Base-by-base conservation (phyloP, 2,329 filamentous ascomycete genomes). In the Amylocarpus encephaloides region DNA sequence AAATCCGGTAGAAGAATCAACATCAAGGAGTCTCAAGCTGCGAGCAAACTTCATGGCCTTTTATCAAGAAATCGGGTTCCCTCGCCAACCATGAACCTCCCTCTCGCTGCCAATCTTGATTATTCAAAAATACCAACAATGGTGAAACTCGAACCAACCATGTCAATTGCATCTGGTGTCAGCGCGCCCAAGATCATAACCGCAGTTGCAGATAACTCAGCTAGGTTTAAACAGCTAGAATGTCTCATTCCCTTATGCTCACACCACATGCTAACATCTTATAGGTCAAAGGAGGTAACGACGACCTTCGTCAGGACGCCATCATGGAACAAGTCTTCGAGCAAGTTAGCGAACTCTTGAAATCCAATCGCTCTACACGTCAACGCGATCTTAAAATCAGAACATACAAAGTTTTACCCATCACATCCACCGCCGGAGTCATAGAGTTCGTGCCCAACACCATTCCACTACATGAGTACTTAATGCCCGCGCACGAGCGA, bases 271-370 rank as follows among this genome's bases (percentile, higher is more conserved):
- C 61, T 64, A 49, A 66, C 36, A 43, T 44, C 51, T 13, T 19
- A 9, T 56, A 82, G 75, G 83, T 95, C 65, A 98, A 98, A 74
- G 90, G 90, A 55, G 91, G 93, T 15, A 92, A 92, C 64, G 93
- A 98, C 66, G 92, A 98, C 65, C 78, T 99, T 11, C 86, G 94
- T 7, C 93, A 98, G 71, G 93, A 99, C 64, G 89, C 92, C 40
- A 98, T 83, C 73, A 99, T 99, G 94, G 94, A 98, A 68, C 93
- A 99, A 69, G 93, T 98, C 1, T 99, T 98, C 66, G 88, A 91
- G 51, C 90, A 95, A 68, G 93, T 96, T 18, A 97, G 90, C 51
- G 87, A 88, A 46, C 79, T 98, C 18, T 74, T 99, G 22, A 87
- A 88, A 65, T 84, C 88, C 43, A 90, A 97, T 67, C 84, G 88